These are phyloP conservation scores for Moringa oleifera DNA, from an alignment of 345 rosid genomes.

Conservation along the genomic window DNA sequence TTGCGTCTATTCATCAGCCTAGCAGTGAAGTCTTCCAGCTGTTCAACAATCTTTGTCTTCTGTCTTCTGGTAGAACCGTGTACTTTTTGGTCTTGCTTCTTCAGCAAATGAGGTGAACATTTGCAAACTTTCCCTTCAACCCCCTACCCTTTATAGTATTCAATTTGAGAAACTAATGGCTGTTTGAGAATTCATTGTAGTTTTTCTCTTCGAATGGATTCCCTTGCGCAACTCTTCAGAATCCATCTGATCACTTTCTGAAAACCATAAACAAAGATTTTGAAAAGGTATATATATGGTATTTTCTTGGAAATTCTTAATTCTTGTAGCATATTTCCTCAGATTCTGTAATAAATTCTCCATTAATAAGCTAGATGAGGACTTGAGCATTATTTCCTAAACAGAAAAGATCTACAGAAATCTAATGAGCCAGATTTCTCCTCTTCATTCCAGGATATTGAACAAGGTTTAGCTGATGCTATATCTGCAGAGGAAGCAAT, in stretches of 20 bases:
- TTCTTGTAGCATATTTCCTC: neutral
- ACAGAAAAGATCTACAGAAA: no score
- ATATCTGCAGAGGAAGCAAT: conserved; percentile 38
- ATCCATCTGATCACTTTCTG: conserved; percentile 46
- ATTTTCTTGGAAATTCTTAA: neutral
- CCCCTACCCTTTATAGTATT: no score
- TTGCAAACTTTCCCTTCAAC: no score
- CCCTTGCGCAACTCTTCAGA: conserved; percentile 36
- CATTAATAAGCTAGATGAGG: no score
- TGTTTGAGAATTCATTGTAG: conserved; percentile 13
- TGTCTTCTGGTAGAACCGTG: conserved; percentile 39
- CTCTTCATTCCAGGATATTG: conserved; percentile 31
- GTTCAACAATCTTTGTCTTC: conserved; percentile 40
- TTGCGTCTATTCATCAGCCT: conserved; percentile 52
- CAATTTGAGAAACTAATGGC: no score
- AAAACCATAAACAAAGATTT: conserved; percentile 45
- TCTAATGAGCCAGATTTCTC: no score
- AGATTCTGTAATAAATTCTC: no score
- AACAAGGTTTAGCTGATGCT: conserved; percentile 24
- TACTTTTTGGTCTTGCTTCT: conserved; percentile 46
- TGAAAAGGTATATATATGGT: conserved; percentile 23
- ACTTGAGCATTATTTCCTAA: no score
- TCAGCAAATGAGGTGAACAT: conserved; percentile 27
- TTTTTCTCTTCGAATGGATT: conserved; percentile 48
- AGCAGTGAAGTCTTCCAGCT: conserved; percentile 43